phyloP scores from a whole-genome alignment of 1,284 basidiomycete species.

The Microbotryomycetes sp. region DNA sequence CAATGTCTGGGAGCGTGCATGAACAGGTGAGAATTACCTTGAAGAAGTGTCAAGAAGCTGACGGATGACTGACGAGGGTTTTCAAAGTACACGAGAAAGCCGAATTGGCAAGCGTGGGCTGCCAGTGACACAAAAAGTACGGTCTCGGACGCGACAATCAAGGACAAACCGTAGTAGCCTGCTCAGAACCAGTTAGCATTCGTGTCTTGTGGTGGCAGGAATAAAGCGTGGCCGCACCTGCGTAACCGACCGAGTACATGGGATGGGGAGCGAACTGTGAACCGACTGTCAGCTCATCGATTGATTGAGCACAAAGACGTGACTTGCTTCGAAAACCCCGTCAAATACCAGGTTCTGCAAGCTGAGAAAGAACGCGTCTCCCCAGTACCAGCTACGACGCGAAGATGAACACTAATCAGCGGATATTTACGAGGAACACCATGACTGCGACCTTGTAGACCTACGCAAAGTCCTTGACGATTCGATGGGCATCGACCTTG shows the following conservation, averaged over 20 bases:
- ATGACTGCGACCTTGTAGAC: no score
- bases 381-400: conserved; percentile 88
- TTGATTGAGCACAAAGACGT: not conserved
- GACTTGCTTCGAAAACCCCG: conserved; percentile 86
- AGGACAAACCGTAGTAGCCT: conserved; percentile 84
- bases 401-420: not conserved
- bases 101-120: conserved; percentile 91
- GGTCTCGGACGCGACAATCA: conserved; percentile 79
- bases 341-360: conserved; percentile 77
- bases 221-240: conserved; percentile 57
- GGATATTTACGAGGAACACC: not conserved
- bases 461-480: conserved; percentile 72
- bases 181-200: no score
- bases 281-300: not conserved
- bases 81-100: conserved; percentile 93
- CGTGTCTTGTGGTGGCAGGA: no score
- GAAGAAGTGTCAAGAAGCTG: conserved; percentile 11
- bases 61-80: conserved; percentile 75
- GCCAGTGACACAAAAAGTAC: conserved; percentile 88
- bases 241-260: conserved; percentile 86
- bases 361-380: conserved; percentile 84
- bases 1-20: conserved; percentile 61
- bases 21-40: not conserved
- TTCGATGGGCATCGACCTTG: conserved; percentile 86
- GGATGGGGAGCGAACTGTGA: conserved; percentile 47